These are phyloP conservation scores for Puccinia hordei DNA, from an alignment of 1,284 basidiomycete genomes.

Conservation along the genomic window DNA sequence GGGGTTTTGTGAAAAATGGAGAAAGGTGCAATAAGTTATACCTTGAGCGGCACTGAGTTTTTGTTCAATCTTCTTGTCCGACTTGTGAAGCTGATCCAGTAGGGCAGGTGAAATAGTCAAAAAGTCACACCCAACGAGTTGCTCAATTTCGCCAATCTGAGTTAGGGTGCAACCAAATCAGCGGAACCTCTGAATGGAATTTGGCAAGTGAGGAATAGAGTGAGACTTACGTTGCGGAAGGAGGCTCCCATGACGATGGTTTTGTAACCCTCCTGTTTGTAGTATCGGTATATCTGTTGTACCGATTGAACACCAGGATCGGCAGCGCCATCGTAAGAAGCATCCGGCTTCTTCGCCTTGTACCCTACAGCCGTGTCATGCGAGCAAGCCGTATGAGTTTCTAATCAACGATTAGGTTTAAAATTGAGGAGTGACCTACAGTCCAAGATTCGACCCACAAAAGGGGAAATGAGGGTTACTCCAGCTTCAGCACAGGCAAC, in stretches of 20 bases:
- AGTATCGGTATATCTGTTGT: constrained; percentile 94
- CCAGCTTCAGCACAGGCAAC: constrained; percentile 97
- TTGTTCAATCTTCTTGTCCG: constrained; percentile 75
- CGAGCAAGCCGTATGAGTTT: not conserved
- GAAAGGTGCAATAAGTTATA: constrained; percentile 58
- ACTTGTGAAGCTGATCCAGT: constrained; percentile 85
- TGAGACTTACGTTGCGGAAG: constrained; percentile 78
- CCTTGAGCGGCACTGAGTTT: constrained; percentile 74
- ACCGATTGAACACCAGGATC: constrained; percentile 98
- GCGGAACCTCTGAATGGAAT: not conserved
- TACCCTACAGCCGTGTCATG: constrained; percentile 70
- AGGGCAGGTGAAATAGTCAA: constrained; percentile 89
- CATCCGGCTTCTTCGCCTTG: constrained; percentile 80
- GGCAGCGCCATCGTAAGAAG: constrained; percentile 78
- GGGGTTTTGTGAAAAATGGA: too few species aligned
- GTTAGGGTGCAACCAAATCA: not conserved
- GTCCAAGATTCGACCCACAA: constrained; percentile 76
- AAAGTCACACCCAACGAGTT: constrained; percentile 94
- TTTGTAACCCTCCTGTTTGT: constrained; percentile 97
- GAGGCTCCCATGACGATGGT: constrained; percentile 99
- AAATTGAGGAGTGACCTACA: constrained; percentile 10
- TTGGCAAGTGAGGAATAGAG: not conserved
- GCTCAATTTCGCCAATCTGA: constrained; percentile 78
- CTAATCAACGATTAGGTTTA: not conserved
- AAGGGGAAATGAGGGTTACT: constrained; percentile 97